Evolutionary conservation across 192 early-diverging fungal species (phyloP).

Genomic region (Coemansia erecta): DNA sequence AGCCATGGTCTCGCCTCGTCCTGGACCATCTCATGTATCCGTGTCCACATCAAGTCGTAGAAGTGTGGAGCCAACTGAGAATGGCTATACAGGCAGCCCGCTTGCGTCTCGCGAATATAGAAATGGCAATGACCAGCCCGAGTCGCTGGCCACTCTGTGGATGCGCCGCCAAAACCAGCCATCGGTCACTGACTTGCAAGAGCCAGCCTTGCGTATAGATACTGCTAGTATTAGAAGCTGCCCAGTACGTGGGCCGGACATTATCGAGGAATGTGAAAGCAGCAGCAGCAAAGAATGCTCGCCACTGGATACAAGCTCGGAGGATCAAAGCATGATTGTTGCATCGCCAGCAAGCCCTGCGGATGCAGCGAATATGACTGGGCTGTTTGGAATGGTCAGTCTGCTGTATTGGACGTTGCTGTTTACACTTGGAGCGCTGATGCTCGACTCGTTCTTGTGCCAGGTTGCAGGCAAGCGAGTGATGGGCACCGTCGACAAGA

Average conservation of each 20-base stretch:
- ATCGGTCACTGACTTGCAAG: too few species aligned
- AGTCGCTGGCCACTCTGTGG: too few species aligned
- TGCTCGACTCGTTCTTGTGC: conserved; percentile 56
- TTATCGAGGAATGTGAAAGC: conserved; percentile 21
- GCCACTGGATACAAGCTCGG: too few species aligned
- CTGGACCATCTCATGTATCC: background rate
- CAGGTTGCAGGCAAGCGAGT: conserved; percentile 52
- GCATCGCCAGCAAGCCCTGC: background rate
- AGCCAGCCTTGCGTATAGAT: background rate
- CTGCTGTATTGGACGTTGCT: conserved; percentile 53
- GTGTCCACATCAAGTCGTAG: background rate
- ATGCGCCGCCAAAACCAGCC: too few species aligned
- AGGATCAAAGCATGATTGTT: too few species aligned
- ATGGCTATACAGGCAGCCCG: too few species aligned
- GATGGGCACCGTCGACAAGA: conserved; percentile 49
- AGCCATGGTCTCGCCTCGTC: too few species aligned
- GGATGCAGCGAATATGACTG: conserved; percentile 4
- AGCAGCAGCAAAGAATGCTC: background rate
- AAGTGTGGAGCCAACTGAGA: background rate
- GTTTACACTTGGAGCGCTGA: conserved; percentile 49
- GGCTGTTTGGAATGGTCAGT: conserved; percentile 34
- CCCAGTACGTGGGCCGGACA: conserved; percentile 12
- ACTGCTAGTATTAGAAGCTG: background rate
- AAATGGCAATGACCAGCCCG: too few species aligned
- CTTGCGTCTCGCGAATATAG: too few species aligned